Percentiles rank a stretch among this genome's conserved stretches.
Conservation (phyloP, 2,329 filamentous ascomycete genomes). For the Fusarium siculi region DNA sequence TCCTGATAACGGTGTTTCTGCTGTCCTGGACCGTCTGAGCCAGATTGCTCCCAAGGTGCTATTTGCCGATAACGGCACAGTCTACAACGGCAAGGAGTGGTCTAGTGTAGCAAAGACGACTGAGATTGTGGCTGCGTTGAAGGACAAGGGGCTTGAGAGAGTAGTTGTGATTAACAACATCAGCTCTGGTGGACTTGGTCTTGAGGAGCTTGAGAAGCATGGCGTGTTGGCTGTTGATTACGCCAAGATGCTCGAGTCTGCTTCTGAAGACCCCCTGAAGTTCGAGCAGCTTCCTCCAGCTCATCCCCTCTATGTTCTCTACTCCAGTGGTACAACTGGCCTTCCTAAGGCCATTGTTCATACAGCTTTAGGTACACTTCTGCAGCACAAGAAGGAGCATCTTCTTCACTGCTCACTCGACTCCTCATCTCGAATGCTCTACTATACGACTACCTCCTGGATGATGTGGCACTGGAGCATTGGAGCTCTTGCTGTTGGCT, state of each 20-base stretch:
- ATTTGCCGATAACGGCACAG: conserved; percentile 86
- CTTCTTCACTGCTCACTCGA: conserved; percentile 85
- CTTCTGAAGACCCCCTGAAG: conserved; percentile 58
- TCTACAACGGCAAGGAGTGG: conserved; percentile 93
- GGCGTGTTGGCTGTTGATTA: conserved; percentile 58
- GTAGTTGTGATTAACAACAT: conserved; percentile 81
- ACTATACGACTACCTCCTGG: conserved; percentile 96
- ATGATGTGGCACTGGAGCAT: conserved; percentile 99
- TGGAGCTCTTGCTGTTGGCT: conserved; percentile 83
- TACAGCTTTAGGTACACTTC: conserved; percentile 85
- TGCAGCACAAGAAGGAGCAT: conserved; percentile 98
- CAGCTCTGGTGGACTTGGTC: conserved; percentile 52
- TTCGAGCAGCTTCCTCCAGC: conserved; percentile 86
- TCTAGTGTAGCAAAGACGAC: conserved; percentile 80
- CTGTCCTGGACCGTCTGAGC: conserved; percentile 84
- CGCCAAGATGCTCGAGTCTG: conserved; percentile 55
- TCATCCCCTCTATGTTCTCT: conserved; percentile 93
- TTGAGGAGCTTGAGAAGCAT: conserved; percentile 54
- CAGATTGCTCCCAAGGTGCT: conserved; percentile 87
- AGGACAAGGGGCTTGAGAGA: conserved; percentile 68
- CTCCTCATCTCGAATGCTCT: conserved; percentile 80
- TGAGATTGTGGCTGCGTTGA: conserved; percentile 77
- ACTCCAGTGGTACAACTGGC: conserved; percentile 89
- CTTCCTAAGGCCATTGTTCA: conserved; percentile 95
- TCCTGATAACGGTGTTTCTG: conserved; percentile 90